Evolutionary conservation across 352 stramenopile genomes (phyloP).

Genomic region (Thalassiosira mediterranea): DNA sequence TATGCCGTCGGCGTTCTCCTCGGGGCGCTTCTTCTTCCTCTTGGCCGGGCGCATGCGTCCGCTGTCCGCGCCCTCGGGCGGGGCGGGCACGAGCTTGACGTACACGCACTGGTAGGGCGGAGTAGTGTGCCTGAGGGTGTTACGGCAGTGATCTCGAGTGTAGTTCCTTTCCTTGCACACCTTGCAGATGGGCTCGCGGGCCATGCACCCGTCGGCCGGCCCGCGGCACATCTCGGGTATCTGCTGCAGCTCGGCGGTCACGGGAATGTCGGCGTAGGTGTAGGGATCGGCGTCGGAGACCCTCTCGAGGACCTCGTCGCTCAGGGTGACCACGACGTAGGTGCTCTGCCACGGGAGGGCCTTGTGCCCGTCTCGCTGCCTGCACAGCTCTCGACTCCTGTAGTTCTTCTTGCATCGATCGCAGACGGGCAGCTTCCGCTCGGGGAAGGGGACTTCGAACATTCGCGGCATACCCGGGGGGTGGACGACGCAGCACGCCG

Average conservation of each 20-base stretch:
- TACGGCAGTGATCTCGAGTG: constrained; percentile 71
- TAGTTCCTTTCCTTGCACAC: constrained; percentile 79
- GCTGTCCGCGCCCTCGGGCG: background rate
- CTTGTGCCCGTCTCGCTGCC: constrained; percentile 71
- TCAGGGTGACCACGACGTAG: constrained; percentile 76
- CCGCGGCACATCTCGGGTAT: constrained; percentile 61
- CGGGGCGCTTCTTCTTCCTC: constrained; percentile 41
- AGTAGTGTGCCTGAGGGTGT: constrained; percentile 68
- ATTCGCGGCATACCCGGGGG: constrained; percentile 66
- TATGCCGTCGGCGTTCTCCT: constrained; percentile 33
- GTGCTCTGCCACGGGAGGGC: constrained; percentile 67
- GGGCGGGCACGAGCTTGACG: constrained; percentile 51
- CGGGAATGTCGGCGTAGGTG: constrained; percentile 67
- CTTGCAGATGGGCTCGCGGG: constrained; percentile 68
- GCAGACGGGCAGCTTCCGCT: constrained; percentile 70
- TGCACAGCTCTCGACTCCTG: constrained; percentile 76
- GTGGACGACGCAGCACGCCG: constrained; percentile 24
- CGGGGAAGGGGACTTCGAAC: constrained; percentile 76
- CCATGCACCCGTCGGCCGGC: constrained; percentile 59
- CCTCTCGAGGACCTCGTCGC: constrained; percentile 45
- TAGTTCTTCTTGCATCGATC: constrained; percentile 83
- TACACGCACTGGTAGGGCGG: constrained; percentile 80
- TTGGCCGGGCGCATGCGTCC: constrained; percentile 7
- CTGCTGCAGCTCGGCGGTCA: constrained; percentile 68
- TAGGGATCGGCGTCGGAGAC: constrained; percentile 33